These are phyloP conservation scores for Zoysia matrella DNA, from an alignment of 202 grass and related monocot genomes.

Conservation along the genomic window DNA sequence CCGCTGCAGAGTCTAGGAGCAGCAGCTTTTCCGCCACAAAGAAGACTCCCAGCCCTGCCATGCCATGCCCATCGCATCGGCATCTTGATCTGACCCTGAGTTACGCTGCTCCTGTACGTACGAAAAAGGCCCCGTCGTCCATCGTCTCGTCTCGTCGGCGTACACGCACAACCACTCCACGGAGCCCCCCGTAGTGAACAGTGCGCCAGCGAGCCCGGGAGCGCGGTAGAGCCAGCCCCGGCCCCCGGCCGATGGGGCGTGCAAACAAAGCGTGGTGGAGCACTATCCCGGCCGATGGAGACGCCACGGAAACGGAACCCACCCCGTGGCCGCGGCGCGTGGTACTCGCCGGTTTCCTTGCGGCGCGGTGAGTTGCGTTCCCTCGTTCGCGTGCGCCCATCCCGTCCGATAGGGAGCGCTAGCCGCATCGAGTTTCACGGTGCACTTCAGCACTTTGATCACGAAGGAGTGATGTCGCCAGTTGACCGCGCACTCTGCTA, in stretches of 20 bases:
- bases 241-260: too few species aligned
- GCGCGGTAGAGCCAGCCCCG: neutral
- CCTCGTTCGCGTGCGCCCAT: neutral
- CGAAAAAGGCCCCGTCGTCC: neutral
- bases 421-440: too few species aligned
- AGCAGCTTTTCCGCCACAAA: conserved; percentile 30
- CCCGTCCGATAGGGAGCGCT: neutral
- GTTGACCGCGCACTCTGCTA: neutral
- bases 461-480: neutral
- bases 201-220: neutral
- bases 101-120: neutral
- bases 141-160: neutral
- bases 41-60: conserved; percentile 21
- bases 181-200: too few species aligned
- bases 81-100: neutral
- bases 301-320: too few species aligned
- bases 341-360: too few species aligned
- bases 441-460: neutral
- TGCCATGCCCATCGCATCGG: conserved; percentile 6
- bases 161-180: neutral
- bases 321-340: too few species aligned
- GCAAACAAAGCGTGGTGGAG: too few species aligned
- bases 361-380: too few species aligned
- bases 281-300: too few species aligned
- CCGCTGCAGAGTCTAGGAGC: too few species aligned